Base-by-base conservation (phyloP, 139 green algal genomes). In the Asterochloris sp. region DNA sequence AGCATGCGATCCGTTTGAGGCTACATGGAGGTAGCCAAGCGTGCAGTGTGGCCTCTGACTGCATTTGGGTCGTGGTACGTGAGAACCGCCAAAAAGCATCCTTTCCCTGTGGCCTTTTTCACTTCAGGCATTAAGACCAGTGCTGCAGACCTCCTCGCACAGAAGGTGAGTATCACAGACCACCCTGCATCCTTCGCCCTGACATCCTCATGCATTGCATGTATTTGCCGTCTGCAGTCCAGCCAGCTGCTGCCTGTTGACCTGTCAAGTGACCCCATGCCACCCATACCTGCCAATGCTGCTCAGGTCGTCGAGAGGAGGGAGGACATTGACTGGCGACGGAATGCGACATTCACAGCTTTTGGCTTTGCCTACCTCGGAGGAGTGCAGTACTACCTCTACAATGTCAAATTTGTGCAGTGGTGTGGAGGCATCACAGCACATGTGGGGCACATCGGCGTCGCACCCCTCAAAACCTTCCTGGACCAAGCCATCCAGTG, bases 331-430 rank as follows among this genome's bases (percentile, higher is more conserved):
- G 94, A 98, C 87, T 95, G 88, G 88, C 91, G 84, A 27, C 86
- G 94, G 1, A 91, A 98, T 76, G 81, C 83, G 54, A 86, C 94
- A 17, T 98, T 97, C 74, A 88, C 85, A 63, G 82, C 85, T 73
- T 98, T 98, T 89, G 94, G 94, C 21, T 93, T 97, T 62, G 87
- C 85, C 14, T 97, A 98, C 78, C 84, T 97, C 73, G 94, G 94
- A 6, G 90, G 90, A 61, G 96, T 96, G 84, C 94, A 98, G 82
- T 97, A 97, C 87, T 96, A 91, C 62, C 85, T 98, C 62, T 97
- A 96, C 87, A 96, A 95, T 76, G 82, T 93, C 68, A 84, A 96
- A 24, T 97, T 98, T 78, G 79, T 83, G 10, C 83, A 87, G 27
- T 93, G 90, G 88, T 96, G 91, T 80, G 81, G 78, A 60, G 82